A percentile compares a stretch with the other conserved stretches of the same genome.
phyloP scores from a whole-genome alignment of 352 stramenopile genomes.

The Phytophthora lateralis region DNA sequence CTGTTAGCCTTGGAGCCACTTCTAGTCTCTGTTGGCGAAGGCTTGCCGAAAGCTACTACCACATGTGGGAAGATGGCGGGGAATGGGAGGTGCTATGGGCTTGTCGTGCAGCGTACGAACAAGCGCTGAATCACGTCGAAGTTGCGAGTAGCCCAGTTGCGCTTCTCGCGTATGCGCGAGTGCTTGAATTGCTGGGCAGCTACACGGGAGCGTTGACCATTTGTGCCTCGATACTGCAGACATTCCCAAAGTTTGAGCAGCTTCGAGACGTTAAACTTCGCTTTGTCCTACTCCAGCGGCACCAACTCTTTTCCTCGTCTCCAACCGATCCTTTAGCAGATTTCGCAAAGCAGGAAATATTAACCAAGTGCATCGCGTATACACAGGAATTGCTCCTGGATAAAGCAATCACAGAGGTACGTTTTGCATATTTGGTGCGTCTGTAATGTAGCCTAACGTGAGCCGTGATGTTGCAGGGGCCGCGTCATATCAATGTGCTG shows the following conservation, averaged over 20 bases:
- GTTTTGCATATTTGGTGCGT: background rate
- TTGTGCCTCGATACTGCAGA: slow-evolving; percentile 54
- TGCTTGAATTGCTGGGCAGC: slow-evolving; percentile 55
- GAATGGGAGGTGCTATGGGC: slow-evolving; percentile 76
- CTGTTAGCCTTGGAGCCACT: slow-evolving; percentile 52
- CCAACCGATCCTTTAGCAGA: background rate
- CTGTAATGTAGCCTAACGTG: background rate
- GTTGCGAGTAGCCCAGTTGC: slow-evolving; percentile 53
- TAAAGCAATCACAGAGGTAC: slow-evolving; percentile 39
- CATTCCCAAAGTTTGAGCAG: slow-evolving; percentile 57
- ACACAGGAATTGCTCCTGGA: slow-evolving; percentile 59
- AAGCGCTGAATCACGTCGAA: slow-evolving; percentile 57
- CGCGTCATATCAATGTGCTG: slow-evolving; percentile 50
- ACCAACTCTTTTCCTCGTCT: slow-evolving; percentile 47
- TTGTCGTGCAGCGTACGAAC: slow-evolving; percentile 57
- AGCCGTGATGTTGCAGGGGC: slow-evolving; percentile 22
- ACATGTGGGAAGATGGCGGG: slow-evolving; percentile 44
- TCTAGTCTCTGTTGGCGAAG: slow-evolving; percentile 55
- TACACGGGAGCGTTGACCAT: slow-evolving; percentile 54
- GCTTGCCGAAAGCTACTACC: slow-evolving; percentile 62
- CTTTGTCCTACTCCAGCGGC: slow-evolving; percentile 63
- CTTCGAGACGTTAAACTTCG: slow-evolving; percentile 45
- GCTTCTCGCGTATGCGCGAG: slow-evolving; percentile 56
- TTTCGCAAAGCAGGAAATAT: slow-evolving; percentile 28
- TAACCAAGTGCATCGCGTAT: slow-evolving; percentile 58